A percentile compares a stretch with the other conserved stretches of the same genome.
These are phyloP conservation scores for Xylaria sp. DNA, from an alignment of 2,329 filamentous ascomycete genomes.

Conservation along the genomic window DNA sequence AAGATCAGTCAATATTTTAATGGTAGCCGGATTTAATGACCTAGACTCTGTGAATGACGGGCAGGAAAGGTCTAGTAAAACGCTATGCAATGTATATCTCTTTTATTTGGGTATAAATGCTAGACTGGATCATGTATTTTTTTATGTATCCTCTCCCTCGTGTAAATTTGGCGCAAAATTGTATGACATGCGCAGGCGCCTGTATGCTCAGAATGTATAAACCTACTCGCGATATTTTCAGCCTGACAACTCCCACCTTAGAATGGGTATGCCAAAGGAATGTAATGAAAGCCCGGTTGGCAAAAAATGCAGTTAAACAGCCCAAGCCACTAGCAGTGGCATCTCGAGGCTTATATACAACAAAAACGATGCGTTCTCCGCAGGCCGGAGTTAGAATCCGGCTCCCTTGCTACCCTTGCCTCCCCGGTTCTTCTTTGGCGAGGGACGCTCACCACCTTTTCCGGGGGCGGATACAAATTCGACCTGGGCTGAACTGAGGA, in stretches of 20 bases:
- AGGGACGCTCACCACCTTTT: slow-evolving; percentile 33
- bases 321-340: no score
- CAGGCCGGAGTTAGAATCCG: slow-evolving; percentile 24
- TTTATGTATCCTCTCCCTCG: not conserved
- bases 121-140: slow-evolving; percentile 12
- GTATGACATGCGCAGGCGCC: slow-evolving; percentile 13
- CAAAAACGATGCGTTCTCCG: not conserved
- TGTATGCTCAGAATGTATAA: slow-evolving; percentile 10
- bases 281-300: not conserved
- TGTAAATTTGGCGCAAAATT: not conserved
- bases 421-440: slow-evolving; percentile 36
- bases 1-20: not conserved
- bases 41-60: not conserved
- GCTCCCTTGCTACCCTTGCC: slow-evolving; percentile 36
- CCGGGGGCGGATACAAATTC: slow-evolving; percentile 45
- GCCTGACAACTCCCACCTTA: not conserved
- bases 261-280: slow-evolving; percentile 13
- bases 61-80: not conserved
- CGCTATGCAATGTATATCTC: not conserved
- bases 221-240: slow-evolving; percentile 7
- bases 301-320: slow-evolving; percentile 5
- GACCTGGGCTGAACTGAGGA: slow-evolving; percentile 50
- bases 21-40: not conserved
- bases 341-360: not conserved
- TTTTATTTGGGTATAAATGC: slow-evolving; percentile 22